phyloP scores from a whole-genome alignment of 2,329 filamentous ascomycete genomes.

The Botrytis deweyae region DNA sequence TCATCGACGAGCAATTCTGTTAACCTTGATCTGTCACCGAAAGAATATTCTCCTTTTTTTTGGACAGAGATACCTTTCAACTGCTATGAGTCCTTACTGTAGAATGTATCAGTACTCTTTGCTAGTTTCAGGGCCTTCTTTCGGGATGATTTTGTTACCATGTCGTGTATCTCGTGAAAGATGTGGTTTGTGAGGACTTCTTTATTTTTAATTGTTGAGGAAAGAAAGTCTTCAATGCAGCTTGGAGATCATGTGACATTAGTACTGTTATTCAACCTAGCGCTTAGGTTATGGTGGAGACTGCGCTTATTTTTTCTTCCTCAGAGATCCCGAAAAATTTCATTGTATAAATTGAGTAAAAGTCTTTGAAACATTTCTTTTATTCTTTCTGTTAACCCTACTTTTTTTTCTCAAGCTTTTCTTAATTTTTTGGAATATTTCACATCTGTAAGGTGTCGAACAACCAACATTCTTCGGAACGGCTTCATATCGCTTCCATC shows the following conservation, averaged over 20 bases:
- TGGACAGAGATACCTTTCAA: background rate
- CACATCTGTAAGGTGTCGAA: background rate
- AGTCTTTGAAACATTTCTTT: background rate
- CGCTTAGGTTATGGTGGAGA: background rate
- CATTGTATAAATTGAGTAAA: background rate
- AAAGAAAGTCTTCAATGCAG: background rate
- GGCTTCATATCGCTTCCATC: background rate
- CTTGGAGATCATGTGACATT: background rate
- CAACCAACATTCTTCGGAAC: background rate
- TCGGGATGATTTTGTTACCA: background rate
- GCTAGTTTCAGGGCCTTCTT: background rate
- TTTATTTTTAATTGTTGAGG: background rate
- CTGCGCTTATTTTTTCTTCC: conserved; percentile 4
- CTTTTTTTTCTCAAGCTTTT: background rate
- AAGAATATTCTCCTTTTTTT: background rate
- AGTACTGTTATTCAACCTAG: background rate
- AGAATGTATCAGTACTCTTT: background rate
- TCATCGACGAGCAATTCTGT: background rate
- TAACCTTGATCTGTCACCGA: background rate
- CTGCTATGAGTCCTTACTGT: background rate
- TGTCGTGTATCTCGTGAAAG: background rate
- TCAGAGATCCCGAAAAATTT: background rate
- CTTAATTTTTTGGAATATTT: background rate
- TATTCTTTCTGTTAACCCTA: background rate
- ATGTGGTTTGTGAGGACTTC: background rate